These are phyloP conservation scores for Pueraria montana DNA, from an alignment of 306 rosid species.

Conservation along the genomic window DNA sequence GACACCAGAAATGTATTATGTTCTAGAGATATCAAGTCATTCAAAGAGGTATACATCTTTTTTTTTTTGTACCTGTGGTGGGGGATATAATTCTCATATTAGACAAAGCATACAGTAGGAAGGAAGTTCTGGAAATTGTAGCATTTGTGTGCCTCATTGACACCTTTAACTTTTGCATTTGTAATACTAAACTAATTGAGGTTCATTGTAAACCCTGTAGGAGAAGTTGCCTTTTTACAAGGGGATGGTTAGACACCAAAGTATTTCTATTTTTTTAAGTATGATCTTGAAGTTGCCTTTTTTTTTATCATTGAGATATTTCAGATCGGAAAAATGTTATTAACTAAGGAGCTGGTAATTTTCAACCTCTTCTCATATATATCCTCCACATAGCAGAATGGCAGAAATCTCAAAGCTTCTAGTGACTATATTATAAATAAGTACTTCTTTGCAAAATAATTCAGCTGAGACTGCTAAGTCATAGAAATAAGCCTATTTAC, in stretches of 20 bases:
- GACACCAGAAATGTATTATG: no score
- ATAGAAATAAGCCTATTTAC: constrained; percentile 11
- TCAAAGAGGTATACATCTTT: no score
- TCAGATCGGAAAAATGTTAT: constrained; percentile 51
- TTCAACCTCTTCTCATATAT: constrained; percentile 47
- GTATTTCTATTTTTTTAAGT: no score
- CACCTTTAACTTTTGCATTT: constrained; percentile 1
- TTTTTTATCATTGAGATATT: no score
- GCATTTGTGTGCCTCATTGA: background rate
- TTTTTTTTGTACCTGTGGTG: constrained; percentile 88
- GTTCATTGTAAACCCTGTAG: constrained; percentile 56
- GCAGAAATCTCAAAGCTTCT: constrained; percentile 26
- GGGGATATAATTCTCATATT: constrained; percentile 91
- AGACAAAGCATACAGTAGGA: constrained; percentile 84
- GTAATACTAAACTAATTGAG: constrained; percentile 9
- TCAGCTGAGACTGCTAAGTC: constrained; percentile 14
- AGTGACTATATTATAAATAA: constrained; percentile 31
- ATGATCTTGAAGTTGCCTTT: no score
- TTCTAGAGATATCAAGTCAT: no score
- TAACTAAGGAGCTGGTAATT: constrained; percentile 51
- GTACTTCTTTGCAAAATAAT: constrained; percentile 17
- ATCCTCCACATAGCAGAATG: constrained; percentile 46
- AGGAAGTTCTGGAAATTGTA: constrained; percentile 94
- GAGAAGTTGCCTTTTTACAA: no score
- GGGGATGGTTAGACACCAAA: no score